Base-by-base conservation (phyloP, 169 alveolate genomes). In the Plasmodium knowlesi region DNA sequence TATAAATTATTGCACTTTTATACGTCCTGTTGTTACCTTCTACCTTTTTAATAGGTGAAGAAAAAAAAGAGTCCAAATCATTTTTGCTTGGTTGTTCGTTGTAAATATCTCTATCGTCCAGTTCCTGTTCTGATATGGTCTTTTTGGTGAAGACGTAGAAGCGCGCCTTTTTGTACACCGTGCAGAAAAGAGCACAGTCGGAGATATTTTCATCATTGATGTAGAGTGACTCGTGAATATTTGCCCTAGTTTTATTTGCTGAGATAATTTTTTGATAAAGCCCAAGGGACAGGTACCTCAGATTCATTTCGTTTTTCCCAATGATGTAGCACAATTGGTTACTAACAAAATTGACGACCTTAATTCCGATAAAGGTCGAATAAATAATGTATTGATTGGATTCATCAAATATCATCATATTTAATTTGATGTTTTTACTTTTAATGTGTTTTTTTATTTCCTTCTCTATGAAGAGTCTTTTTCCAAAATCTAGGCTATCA, bases 291-390 rank as follows among this genome's bases (percentile, higher is more conserved):
- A 97, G 57, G 73, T 93, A 97, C 71, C 98, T 84, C 81, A 96
- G 82, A 43, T 96, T 93, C 74, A 84, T 85, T 90, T 97, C 98
- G 30, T 95, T 90, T 43, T 96, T 90, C 25, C 98, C 98, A 50
- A 97, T 93, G 30, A 93, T 70, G 34, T 82, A 70, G 57, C 92
- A 83, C 43, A 97, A 95, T 43, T 95, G 95, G 89, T 97, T 97
- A 10, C 97, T 96, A 3, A 82, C 83, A 32, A 97, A 78, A 86
- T 97, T 97, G 10, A 97, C 97, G 19, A 98, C 96, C 95, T 98
- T 98, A 43, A 99, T 97, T 30, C 99, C 99, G 71, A 98, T 96
- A 83, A 98, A 95, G 10, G 98, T 95, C 1, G 99, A 98, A 94
- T 98, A 98, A 72, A 98, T 96, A 61, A 99, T 91, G 93, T 97